A percentile compares a stretch with the other conserved stretches of the same genome.
Evolutionary conservation across 2,329 filamentous ascomycete genomes (phyloP).

Genomic region (Exophiala phaeomuriformis): DNA sequence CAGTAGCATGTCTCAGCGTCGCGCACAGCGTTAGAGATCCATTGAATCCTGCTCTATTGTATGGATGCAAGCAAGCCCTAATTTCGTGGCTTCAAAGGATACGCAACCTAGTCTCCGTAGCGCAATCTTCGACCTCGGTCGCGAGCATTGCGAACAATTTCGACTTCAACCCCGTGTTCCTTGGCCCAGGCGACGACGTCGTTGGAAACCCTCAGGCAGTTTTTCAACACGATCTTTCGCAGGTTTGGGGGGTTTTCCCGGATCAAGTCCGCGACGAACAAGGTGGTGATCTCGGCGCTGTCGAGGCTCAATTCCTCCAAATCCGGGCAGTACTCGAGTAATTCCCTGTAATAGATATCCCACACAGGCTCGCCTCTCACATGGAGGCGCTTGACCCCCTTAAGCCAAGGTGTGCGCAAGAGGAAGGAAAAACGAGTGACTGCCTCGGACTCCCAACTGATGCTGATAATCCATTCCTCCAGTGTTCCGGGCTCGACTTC

Average conservation of each 20-base stretch:
- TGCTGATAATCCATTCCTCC: background rate
- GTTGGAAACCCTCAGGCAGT: conserved; percentile 12
- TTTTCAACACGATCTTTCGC: conserved; percentile 3
- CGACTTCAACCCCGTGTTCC: conserved; percentile 6
- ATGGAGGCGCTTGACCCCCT: conserved; percentile 3
- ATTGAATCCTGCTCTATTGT: too few species aligned
- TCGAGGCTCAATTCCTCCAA: conserved; percentile 11
- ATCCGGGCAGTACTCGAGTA: conserved; percentile 3
- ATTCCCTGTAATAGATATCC: background rate
- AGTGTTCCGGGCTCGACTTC: background rate
- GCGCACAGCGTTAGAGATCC: too few species aligned
- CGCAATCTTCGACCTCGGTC: background rate
- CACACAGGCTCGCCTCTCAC: background rate
- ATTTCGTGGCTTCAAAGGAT: too few species aligned
- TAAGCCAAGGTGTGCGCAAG: background rate
- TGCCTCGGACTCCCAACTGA: background rate
- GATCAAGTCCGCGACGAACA: conserved; percentile 17
- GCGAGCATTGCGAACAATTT: background rate
- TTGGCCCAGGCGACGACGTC: conserved; percentile 15
- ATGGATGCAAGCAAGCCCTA: too few species aligned
- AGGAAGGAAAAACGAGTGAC: background rate
- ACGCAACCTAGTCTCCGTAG: background rate
- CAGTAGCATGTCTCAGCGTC: too few species aligned
- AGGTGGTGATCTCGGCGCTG: conserved; percentile 9
- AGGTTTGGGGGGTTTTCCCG: conserved; percentile 5